Evolutionary conservation across 768 basidiomycete species (phyloP), one percentile per base, ranked within the genome.

Genomic region (Boletus rufocinnamomeus): DNA sequence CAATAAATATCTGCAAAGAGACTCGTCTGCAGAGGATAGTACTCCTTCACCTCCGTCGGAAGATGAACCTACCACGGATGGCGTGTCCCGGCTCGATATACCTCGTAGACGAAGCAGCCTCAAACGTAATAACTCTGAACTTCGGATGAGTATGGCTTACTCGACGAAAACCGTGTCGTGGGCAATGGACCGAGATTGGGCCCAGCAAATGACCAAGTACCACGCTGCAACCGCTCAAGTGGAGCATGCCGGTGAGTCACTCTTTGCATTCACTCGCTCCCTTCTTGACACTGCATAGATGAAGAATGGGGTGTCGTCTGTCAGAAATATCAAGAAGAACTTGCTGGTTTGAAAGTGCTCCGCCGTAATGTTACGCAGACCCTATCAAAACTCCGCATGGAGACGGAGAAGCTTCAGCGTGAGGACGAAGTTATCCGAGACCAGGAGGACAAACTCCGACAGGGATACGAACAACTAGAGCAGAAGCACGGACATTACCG

Each of bases 151-250:
- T 43, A 64, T 77, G 62, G 74, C 70, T 35, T 83, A 86, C 59
- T 75, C 83, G 30, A 72, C 78, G 19, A 90, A 90, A 73, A 81
- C 82, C 6, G 88, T 90, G 9, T 87, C 87, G 38, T 90, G 88
- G 88, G 88, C 88, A 27, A 88, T 88, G 72, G 81, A 85, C 58
- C 80, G 78, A 14, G 86, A 86, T 53, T 79, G 84, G 74, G 76
- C 79, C 28, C 79, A 78, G 9, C 84, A 85, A 62, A 76, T 87
- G 57, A 76, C 78, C 37, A 82, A 82, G 59, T 79, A 78, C 56
- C 71, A 77, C 19, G 68, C 75, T 56, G 72, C 74, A 13, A 66
- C 77, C 23, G 75, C 75, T 54, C 74, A 77, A 55, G 74, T 77
- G 2, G 79, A 81, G 44, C 69, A 72, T 57, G 71, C 74, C 9